These are phyloP conservation scores for Dipodascus geniculatus DNA, from an alignment of 805 yeast genomes.

Conservation along the genomic window DNA sequence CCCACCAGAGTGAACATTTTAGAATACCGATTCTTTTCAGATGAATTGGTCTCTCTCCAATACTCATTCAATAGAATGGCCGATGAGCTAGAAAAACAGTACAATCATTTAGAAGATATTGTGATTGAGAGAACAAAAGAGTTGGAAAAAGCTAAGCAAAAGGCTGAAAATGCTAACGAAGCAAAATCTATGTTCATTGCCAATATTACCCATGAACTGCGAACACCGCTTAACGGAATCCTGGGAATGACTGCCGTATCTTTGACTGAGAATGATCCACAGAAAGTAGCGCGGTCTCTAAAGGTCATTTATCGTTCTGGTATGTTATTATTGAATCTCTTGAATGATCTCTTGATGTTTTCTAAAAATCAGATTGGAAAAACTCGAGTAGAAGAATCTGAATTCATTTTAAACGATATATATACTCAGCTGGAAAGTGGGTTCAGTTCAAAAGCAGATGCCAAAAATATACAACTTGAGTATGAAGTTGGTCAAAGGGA, in stretches of 20 bases:
- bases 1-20: constrained; percentile 16
- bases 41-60: constrained; percentile 74
- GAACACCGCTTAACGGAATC: constrained; percentile 94
- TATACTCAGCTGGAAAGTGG: constrained; percentile 78
- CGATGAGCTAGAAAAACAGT: constrained; percentile 73
- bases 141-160: constrained; percentile 73
- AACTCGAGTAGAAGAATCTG: constrained; percentile 70
- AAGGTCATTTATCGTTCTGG: constrained; percentile 85
- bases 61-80: constrained; percentile 88
- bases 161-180: constrained; percentile 92
- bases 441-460: constrained; percentile 52
- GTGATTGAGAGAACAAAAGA: constrained; percentile 80
- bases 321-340: constrained; percentile 73
- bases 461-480: constrained; percentile 5
- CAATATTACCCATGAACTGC: constrained; percentile 82
- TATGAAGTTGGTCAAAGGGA: constrained; percentile 18
- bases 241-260: constrained; percentile 92
- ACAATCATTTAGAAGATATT: constrained; percentile 72
- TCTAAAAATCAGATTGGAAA: constrained; percentile 84
- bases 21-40: constrained; percentile 31
- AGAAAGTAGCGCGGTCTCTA: constrained; percentile 59
- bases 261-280: constrained; percentile 66
- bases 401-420: constrained; percentile 69
- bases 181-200: constrained; percentile 93
- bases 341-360: constrained; percentile 84